phyloP scores from a whole-genome alignment of 1,284 basidiomycete genomes.

The Apiotrichum gracile region DNA sequence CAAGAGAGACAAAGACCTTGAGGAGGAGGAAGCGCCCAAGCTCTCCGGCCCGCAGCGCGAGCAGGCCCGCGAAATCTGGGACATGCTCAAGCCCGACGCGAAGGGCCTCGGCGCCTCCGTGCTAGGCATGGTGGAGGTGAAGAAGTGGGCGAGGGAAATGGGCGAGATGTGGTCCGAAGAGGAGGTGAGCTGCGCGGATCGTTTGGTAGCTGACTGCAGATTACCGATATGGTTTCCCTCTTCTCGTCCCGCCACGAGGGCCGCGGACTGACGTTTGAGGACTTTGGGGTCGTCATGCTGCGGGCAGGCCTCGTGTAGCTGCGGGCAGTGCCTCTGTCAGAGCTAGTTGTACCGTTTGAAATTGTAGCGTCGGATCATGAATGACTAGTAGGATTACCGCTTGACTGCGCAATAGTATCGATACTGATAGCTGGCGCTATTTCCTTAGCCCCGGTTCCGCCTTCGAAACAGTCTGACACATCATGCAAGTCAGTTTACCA shows the following conservation, averaged over 20 bases:
- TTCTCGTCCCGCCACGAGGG: constrained; percentile 45
- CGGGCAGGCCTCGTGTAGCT: constrained; percentile 39
- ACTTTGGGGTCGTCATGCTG: constrained; percentile 42
- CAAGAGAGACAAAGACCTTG: neutral
- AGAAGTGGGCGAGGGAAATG: constrained; percentile 35
- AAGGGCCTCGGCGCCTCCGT: neutral
- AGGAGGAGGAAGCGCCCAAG: constrained; percentile 8
- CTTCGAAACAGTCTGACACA: too few species aligned
- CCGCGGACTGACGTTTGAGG: constrained; percentile 39
- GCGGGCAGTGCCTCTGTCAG: too few species aligned
- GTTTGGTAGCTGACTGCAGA: constrained; percentile 15
- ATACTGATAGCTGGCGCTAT: too few species aligned
- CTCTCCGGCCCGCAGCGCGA: constrained; percentile 33
- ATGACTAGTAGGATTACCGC: too few species aligned
- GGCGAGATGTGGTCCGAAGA: constrained; percentile 46
- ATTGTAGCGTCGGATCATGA: too few species aligned
- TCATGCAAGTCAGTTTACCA: too few species aligned
- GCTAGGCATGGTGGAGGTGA: constrained; percentile 25
- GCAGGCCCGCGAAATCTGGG: constrained; percentile 39
- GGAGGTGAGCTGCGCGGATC: constrained; percentile 40
- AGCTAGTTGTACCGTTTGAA: too few species aligned
- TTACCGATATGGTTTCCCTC: constrained; percentile 45
- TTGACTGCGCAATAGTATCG: too few species aligned
- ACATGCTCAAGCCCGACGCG: constrained; percentile 36
- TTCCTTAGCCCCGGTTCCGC: too few species aligned